Evolutionary conservation across 164 flowering plant species (phyloP).

Genomic region (Tetracentron sinense): DNA sequence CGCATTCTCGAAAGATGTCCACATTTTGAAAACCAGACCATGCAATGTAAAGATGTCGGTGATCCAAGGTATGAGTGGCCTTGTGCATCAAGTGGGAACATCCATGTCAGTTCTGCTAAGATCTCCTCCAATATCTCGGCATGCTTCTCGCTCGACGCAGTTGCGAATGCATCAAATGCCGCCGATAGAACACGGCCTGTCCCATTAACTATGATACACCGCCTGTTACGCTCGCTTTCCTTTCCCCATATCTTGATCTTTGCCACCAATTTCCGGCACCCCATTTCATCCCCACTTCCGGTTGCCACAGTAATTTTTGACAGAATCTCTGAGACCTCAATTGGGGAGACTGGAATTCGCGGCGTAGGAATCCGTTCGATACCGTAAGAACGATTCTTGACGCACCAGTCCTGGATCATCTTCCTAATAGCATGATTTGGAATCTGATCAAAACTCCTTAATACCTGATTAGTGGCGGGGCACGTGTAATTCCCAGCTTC

Average conservation of each 20-base stretch:
- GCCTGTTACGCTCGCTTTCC: no score
- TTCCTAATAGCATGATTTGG: no score
- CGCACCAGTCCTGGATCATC: slow-evolving; percentile 73
- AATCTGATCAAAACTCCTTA: slow-evolving; percentile 34
- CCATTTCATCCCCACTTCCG: slow-evolving; percentile 11
- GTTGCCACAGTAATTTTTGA: slow-evolving; percentile 13
- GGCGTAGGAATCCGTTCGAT: slow-evolving; percentile 64
- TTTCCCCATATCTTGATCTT: slow-evolving; percentile 36
- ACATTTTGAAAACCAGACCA: slow-evolving; percentile 34
- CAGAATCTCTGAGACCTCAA: slow-evolving; percentile 29
- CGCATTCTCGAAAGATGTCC: slow-evolving; percentile 27
- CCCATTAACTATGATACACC: slow-evolving; percentile 34
- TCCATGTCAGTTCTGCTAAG: slow-evolving; percentile 17
- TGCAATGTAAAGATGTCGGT: slow-evolving; percentile 23
- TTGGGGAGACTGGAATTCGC: slow-evolving; percentile 31
- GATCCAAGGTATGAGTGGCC: slow-evolving; percentile 23
- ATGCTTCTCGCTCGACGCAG: slow-evolving; percentile 9
- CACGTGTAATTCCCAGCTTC: slow-evolving; percentile 47
- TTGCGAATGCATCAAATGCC: slow-evolving; percentile 31
- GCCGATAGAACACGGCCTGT: slow-evolving; percentile 17
- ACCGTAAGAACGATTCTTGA: slow-evolving; percentile 39
- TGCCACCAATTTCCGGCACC: slow-evolving; percentile 26
- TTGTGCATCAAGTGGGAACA: slow-evolving; percentile 28
- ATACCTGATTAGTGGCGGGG: slow-evolving; percentile 40
- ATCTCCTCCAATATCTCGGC: slow-evolving; percentile 31